Base-by-base conservation (phyloP, 805 yeast genomes). In the Tetrapisispora taiwanensis region DNA sequence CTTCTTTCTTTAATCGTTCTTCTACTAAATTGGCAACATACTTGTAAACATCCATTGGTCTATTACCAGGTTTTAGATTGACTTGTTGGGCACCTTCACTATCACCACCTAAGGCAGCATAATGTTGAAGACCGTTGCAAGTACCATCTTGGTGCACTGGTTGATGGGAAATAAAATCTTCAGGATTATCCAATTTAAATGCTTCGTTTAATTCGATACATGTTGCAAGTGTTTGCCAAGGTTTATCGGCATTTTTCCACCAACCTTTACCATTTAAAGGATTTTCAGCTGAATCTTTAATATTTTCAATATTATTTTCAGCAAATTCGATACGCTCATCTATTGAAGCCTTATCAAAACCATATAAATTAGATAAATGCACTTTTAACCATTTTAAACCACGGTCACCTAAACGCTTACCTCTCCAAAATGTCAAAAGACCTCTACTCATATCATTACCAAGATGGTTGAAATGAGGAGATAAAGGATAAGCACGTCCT, bases 71-170 rank as follows among this genome's bases (percentile, higher is more conserved):
- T 34, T 77, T 66, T 57, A 84, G 67, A 55, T 84, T 84, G 32
- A 84, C 94, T 63, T 84, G 90, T 42, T 67, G 71, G 2, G 92
- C 94, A 65, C 94, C 94, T 62, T 79, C 89, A 15, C 75, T 52
- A 63, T 84, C 94, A 67, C 92, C 90, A 60, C 92, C 92, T 42
- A 84, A 67, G 0, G 94, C 94, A 24, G 94, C 92, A 63, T 84
- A 84, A 67, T 84, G 94, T 55, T 84, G 94, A 48, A 84, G 69
- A 17, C 94, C 94, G 57, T 84, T 84, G 67, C 94, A 84, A 0
- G 92, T 82, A 53, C 94, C 94, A 66, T 84, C 94, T 62, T 82
- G 90, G 60, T 84, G 92, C 31, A 84, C 82, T 1, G 92, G 90
- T 49, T 81, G 79, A 58, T 78, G 82, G 1, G 87, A 80, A 18